phyloP scores from a whole-genome alignment of 2,329 filamentous ascomycete species.

The Alternaria gansuensis region DNA sequence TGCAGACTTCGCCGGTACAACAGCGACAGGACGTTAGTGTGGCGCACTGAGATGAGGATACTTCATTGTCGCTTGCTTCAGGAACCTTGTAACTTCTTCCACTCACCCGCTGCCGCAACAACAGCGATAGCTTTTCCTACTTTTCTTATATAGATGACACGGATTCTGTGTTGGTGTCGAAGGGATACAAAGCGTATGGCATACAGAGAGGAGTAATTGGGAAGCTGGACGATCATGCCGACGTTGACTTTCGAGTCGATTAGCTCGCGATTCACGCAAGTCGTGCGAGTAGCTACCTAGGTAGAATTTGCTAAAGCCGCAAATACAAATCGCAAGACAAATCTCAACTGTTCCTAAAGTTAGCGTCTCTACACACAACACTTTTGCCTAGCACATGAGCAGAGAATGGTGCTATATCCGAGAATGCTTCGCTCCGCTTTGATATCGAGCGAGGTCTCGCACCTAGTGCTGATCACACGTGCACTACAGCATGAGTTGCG shows the following conservation, averaged over 20 bases:
- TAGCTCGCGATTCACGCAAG: too few species aligned
- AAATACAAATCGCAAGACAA: too few species aligned
- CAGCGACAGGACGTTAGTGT: background rate
- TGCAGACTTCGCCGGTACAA: background rate
- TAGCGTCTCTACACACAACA: too few species aligned
- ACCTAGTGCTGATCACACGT: background rate
- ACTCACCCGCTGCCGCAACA: background rate
- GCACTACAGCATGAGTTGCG: too few species aligned
- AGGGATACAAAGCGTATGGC: background rate
- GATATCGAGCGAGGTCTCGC: background rate
- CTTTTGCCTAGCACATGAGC: too few species aligned
- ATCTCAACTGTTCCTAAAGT: too few species aligned
- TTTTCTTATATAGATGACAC: background rate
- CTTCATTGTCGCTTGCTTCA: background rate
- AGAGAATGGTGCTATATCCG: background rate
- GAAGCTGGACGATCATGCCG: background rate
- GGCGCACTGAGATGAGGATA: background rate
- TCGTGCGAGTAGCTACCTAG: too few species aligned
- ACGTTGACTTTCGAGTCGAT: background rate
- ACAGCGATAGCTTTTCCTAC: background rate
- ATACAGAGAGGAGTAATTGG: background rate
- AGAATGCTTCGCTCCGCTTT: background rate
- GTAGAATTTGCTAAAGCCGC: too few species aligned
- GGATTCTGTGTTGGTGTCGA: background rate
- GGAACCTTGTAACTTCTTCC: background rate